Percentiles rank a stretch among this genome's conserved stretches.
Evolutionary conservation across 306 rosid species (phyloP).

Genomic region (Potentilla sterilis): DNA sequence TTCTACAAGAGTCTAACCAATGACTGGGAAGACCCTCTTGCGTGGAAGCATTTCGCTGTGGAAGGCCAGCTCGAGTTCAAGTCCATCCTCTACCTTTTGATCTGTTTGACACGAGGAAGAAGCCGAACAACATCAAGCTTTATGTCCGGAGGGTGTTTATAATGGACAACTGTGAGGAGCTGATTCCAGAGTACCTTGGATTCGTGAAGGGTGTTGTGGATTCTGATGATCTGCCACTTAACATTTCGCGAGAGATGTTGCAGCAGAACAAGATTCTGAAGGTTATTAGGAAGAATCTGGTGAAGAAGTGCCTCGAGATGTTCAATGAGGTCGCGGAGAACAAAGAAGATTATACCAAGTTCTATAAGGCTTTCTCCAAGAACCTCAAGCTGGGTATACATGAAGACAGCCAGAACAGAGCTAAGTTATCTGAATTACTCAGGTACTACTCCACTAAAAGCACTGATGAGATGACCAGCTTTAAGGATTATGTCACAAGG

Average conservation of each 20-base stretch:
- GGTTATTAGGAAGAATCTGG: conserved; percentile 37
- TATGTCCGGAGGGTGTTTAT: conserved; percentile 38
- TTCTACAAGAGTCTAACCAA: conserved; percentile 39
- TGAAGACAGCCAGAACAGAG: conserved; percentile 30
- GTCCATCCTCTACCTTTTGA: conserved; percentile 29
- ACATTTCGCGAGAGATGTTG: conserved; percentile 36
- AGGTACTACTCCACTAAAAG: conserved; percentile 35
- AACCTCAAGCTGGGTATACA: conserved; percentile 34
- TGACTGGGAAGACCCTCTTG: conserved; percentile 37
- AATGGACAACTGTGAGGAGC: conserved; percentile 38
- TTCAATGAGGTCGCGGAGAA: conserved; percentile 29
- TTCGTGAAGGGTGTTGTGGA: conserved; percentile 38
- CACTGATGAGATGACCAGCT: conserved; percentile 32
- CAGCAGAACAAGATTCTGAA: conserved; percentile 37
- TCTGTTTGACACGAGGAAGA: conserved; percentile 35
- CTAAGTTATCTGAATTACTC: conserved; percentile 31
- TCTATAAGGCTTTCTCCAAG: conserved; percentile 33
- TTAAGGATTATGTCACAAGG: conserved; percentile 35
- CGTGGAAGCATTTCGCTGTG: conserved; percentile 34
- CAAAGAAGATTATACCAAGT: conserved; percentile 26
- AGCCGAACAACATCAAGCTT: conserved; percentile 31
- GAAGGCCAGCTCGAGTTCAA: conserved; percentile 41
- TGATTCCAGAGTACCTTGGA: conserved; percentile 33
- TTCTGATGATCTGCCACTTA: conserved; percentile 36
- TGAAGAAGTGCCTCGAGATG: conserved; percentile 35